Evolutionary conservation across 2,329 filamentous ascomycete genomes (phyloP), one percentile per base, ranked within the genome.

Genomic region (Byssothecium circinans): DNA sequence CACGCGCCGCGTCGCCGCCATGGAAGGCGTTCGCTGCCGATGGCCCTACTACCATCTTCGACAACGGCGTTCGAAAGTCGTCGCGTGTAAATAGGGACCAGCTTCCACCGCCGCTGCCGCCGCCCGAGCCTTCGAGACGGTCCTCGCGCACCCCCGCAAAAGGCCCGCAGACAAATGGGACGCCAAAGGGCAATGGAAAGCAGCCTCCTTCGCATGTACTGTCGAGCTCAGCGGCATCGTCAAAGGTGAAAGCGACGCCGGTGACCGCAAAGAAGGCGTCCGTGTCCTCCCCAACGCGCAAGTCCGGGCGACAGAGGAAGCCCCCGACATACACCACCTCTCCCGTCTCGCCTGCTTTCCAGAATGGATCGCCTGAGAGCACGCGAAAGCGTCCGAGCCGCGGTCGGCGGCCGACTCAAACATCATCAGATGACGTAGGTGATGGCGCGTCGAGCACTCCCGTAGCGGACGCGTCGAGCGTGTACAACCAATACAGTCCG

Each of bases 11-110:
- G 50, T 97, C 92, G 54, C 94, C 94, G 56, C 94, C 94, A 18
- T 99, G 94, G 94, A 97, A 94, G 76, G 89, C 84, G 64, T 81
- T 88, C 53, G 81, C 81, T 49, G 89, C 88, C 33, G 88, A 95
- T 22, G 94, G 94, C 0, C 94, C 94, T 18, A 94, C 92, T 3
- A 87, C 88, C 0, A 91, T 95, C 67, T 81, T 87, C 37, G 78
- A 82, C 66, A 79, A 82, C 65, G 83, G 83, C 32, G 78, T 78
- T 56, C 75, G 83, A 50, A 83, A 81, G 68, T 86, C 83, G 36
- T 80, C 81, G 40, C 75, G 83, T 58, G 80, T 81, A 43, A 81
- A 79, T 59, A 60, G 53, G 37, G 65, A 69, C 1, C 47, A 60
- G 17, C 57, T 67, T 17, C 64, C 80, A 17, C 78, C 79, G 12